Conservation (phyloP, 495 filamentous ascomycete genomes). For the Penicillium coffeae region DNA sequence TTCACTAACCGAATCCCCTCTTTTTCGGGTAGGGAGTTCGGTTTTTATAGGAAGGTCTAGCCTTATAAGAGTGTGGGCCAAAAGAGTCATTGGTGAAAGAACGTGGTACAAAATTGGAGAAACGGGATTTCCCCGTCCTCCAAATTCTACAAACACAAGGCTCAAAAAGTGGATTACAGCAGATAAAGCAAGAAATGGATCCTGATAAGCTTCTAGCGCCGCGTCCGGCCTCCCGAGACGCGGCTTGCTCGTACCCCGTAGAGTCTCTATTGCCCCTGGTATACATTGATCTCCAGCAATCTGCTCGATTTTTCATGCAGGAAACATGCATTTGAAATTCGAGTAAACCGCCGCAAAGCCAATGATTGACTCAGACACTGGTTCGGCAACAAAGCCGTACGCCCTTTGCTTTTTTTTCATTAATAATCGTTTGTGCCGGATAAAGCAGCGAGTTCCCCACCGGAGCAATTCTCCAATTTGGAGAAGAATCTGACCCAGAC, state of each 20-base stretch:
- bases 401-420: background rate
- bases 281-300: background rate
- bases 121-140: slow-evolving; percentile 2
- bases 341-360: no score
- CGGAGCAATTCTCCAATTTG: slow-evolving; percentile 9
- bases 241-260: no score
- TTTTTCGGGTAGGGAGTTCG: slow-evolving; percentile 2
- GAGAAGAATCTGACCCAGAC: slow-evolving; percentile 1
- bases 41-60: background rate
- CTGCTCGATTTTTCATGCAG: slow-evolving; percentile 2
- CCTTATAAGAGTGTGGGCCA: slow-evolving; percentile 5
- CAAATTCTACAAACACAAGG: background rate
- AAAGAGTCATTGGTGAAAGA: slow-evolving; percentile 4
- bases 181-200: background rate
- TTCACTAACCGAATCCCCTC: background rate
- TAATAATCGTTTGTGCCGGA: background rate
- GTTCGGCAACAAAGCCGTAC: no score
- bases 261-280: no score
- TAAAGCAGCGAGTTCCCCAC: background rate
- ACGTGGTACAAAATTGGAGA: slow-evolving; percentile 12
- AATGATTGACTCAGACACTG: no score
- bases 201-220: background rate
- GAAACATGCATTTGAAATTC: no score
- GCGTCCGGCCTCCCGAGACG: no score
- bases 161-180: background rate